Base-by-base conservation (phyloP, 345 rosid species). In the Dipteronia dyeriana region DNA sequence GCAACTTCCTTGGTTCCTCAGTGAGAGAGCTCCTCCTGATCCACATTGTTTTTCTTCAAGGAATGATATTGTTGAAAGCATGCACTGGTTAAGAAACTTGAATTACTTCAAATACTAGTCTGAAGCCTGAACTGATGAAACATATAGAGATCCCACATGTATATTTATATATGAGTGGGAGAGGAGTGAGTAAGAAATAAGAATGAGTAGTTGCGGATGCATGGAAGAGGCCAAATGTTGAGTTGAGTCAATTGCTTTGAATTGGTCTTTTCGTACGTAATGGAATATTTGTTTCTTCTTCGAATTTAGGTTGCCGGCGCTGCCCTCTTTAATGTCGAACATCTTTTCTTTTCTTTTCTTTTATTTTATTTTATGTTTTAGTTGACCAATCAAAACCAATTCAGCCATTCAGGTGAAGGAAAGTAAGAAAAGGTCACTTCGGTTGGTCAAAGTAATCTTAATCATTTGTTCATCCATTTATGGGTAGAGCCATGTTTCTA, bases 1-100 rank as follows among this genome's bases (percentile, higher is more conserved):
- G 76, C 53, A 82, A 39, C 38, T 56, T 62, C 34, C 2, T 31
- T 57, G 4, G n/a, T 16, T 53, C 57, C 57, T 53, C 57, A 53
- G n/a, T 53, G 14, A 53, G 57, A 53, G n/a, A 53, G n/a, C 60
- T 53, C 4, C 31, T 59, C 45, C 34, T 4, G 34, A 31, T 31
- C 29, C 25, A 3, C 54, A 49, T 49, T 13, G 17, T 14, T 4
- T 49, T 13, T 14, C 4, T 13, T 49, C 0, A 4, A 34, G 38
- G 38, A 34, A 34, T 34, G 38, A 34, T 34, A 0, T 3, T 34
- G 34, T 31, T 31, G 4, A 31, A 3, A 31, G 38, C 38, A 34
- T 3, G 38, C 38, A 34, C 38, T 34, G 0, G 4, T 34, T 34
- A 34, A 34, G 38, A 34, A 34, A 34, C 38, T 34, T 4, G 38